Conservation (phyloP, 352 stramenopile genomes). For the Pythium rishiriense region DNA sequence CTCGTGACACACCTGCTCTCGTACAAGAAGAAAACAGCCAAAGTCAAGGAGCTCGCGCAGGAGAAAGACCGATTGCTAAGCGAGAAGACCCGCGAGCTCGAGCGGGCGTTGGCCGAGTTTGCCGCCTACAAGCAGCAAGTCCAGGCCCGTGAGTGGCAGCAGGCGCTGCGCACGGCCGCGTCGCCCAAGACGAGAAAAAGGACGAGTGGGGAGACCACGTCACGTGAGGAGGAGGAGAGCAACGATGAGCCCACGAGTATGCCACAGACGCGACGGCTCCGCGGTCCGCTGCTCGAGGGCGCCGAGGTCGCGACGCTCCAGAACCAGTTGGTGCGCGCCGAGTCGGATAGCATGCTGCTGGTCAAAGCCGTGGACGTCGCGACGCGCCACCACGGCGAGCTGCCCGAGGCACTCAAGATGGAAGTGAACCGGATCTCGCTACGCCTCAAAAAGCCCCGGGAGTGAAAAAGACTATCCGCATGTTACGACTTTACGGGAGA, state of each 20-base stretch:
- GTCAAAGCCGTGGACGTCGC: slow-evolving; percentile 64
- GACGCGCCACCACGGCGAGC: slow-evolving; percentile 49
- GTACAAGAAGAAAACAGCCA: slow-evolving; percentile 62
- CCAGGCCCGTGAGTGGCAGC: slow-evolving; percentile 39
- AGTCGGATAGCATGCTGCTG: slow-evolving; percentile 63
- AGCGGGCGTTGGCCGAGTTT: slow-evolving; percentile 33
- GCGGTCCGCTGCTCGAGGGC: slow-evolving; percentile 25
- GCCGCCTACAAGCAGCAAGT: slow-evolving; percentile 32
- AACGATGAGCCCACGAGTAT: slow-evolving; percentile 11
- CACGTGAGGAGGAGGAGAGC: not conserved
- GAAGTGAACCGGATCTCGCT: slow-evolving; percentile 61
- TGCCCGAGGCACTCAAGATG: slow-evolving; percentile 49
- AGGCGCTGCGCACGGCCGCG: slow-evolving; percentile 20
- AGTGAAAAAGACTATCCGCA: not conserved
- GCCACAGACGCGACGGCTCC: not conserved
- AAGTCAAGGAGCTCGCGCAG: slow-evolving; percentile 47
- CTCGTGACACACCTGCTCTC: slow-evolving; percentile 36
- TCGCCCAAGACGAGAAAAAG: not conserved
- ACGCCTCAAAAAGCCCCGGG: slow-evolving; percentile 32
- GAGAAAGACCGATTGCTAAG: slow-evolving; percentile 41
- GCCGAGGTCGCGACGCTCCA: slow-evolving; percentile 52
- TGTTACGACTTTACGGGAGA: slow-evolving; percentile 11
- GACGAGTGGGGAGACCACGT: not conserved
- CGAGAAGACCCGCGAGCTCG: slow-evolving; percentile 35
- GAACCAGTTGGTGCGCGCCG: slow-evolving; percentile 61